A percentile compares a stretch with the other conserved stretches of the same genome.
Evolutionary conservation across 148 eudicot species (phyloP).

Genomic region (Rhododendron ovatum): DNA sequence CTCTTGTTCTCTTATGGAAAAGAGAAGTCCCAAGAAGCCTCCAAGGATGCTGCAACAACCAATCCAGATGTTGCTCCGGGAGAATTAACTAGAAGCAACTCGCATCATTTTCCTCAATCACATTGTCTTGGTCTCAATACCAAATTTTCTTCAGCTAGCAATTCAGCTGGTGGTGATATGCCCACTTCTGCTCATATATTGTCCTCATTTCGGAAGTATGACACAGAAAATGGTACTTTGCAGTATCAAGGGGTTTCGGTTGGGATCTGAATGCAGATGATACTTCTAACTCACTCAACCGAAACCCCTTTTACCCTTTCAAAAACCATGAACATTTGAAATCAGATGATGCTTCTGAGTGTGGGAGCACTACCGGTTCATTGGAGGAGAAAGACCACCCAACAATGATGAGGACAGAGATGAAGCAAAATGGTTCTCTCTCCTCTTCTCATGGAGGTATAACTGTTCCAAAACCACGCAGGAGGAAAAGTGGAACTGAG

Average conservation of each 20-base stretch:
- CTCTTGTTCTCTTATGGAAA: slow-evolving; percentile 24
- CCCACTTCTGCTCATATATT: slow-evolving; percentile 10
- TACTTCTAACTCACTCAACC: slow-evolving; percentile 46
- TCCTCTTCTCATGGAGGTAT: slow-evolving; percentile 53
- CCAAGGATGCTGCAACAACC: slow-evolving; percentile 22
- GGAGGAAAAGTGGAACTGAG: slow-evolving; percentile 63
- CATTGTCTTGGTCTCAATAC: slow-evolving; percentile 59
- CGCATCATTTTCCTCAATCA: slow-evolving; percentile 1
- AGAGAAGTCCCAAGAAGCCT: slow-evolving; percentile 30
- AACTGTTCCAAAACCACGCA: slow-evolving; percentile 70
- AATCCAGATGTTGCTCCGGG: slow-evolving; percentile 17
- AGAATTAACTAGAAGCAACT: slow-evolving; percentile 18
- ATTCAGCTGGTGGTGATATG: slow-evolving; percentile 27
- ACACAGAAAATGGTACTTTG: slow-evolving; percentile 11
- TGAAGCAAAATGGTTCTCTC: slow-evolving; percentile 87
- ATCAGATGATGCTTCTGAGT: slow-evolving; percentile 46
- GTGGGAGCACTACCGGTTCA: slow-evolving; percentile 58
- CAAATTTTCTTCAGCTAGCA: slow-evolving; percentile 28
- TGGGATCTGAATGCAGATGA: slow-evolving; percentile 68
- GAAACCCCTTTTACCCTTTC: slow-evolving; percentile 32
- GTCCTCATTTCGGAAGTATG: slow-evolving; percentile 16
- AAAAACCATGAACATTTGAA: slow-evolving; percentile 31
- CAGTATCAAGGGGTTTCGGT: slow-evolving; percentile 26
- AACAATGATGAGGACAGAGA: slow-evolving; percentile 68
- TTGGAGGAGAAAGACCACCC: slow-evolving; percentile 47